Base-by-base conservation (phyloP, 768 basidiomycete genomes). In the Rhodotorula graminis region DNA sequence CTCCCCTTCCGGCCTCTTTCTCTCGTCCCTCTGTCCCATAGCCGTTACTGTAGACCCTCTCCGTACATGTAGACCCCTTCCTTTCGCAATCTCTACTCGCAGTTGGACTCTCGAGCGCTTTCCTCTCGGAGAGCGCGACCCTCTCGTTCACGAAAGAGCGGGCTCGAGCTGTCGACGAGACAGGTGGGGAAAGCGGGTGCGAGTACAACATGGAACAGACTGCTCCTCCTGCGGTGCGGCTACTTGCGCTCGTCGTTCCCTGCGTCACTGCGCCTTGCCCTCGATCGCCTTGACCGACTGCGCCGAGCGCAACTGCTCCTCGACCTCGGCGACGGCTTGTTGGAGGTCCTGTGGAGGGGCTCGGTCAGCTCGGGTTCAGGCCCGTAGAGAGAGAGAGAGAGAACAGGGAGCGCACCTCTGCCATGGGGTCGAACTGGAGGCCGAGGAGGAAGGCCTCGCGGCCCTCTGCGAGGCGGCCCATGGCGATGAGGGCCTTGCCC, bases 401-500 rank as follows among this genome's bases (percentile, higher is more conserved):
- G 44, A 61, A 16, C 16, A 49, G 27, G 46, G 25, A 68, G 75
- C 85, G 63, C 72, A 89, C 88, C 65, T 82, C 78, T 59, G 87
- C 89, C 52, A 84, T 84, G 0, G 89, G 87, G 76, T 98, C 94
- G 77, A 90, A 95, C 69, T 90, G 87, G 69, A 98, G 80, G 4
- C 95, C 96, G 14, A 93, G 84, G 75, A 87, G 85, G 70, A 95
- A 82, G 4, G 93, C 88, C 59, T 92, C 90, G 75, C 87, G 86
- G 16, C 93, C 93, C 56, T 95, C 93, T 56, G 87, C 82, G 67
- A 87, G 81, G 58, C 84, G 82, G 7, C 84, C 85, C 62, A 99
- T 84, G 31, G 86, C 92, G 3, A 90, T 83, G 56, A 99, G 83
- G 0, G 95, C 92, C 80, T 92, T 92, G 4, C 92, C 90, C 79